A percentile compares a stretch with the other conserved stretches of the same genome.
phyloP scores from a whole-genome alignment of 805 yeast species.

The Nadsonia fulvescens region DNA sequence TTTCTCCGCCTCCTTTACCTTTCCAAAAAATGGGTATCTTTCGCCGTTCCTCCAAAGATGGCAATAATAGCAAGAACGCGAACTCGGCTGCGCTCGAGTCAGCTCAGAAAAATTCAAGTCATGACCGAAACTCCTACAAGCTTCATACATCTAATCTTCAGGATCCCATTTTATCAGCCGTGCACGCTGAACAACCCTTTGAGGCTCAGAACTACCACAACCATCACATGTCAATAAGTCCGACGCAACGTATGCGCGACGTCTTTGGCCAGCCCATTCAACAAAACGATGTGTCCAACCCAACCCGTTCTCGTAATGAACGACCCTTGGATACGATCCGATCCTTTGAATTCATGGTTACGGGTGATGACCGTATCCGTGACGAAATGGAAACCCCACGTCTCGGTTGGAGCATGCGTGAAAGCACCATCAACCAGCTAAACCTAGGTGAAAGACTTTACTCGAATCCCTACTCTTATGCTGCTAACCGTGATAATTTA shows the following conservation, averaged over 20 bases:
- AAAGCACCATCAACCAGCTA: constrained; percentile 46
- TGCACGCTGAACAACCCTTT: constrained; percentile 90
- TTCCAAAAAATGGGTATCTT: no score
- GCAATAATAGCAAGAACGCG: no score
- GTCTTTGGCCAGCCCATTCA: constrained; percentile 70
- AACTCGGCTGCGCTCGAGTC: no score
- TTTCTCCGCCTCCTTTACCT: no score
- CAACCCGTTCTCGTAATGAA: constrained; percentile 84
- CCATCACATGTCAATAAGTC: constrained; percentile 25
- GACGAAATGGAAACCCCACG: constrained; percentile 65
- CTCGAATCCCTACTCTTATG: constrained; percentile 17
- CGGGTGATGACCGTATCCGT: constrained; percentile 66
- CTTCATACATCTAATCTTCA: no score
- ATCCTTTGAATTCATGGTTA: constrained; percentile 81
- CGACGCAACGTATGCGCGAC: constrained; percentile 46
- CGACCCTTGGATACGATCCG: constrained; percentile 94
- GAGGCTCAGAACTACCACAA: constrained; percentile 33
- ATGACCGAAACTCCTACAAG: constrained; percentile 18
- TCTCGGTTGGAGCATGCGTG: constrained; percentile 75
- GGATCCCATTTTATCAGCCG: constrained; percentile 87
- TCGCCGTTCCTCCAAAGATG: no score
- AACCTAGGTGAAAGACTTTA: no score
- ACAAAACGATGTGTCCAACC: constrained; percentile 78
- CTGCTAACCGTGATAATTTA: constrained; percentile 17
- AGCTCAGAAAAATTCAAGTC: no score